Evolutionary conservation across 371 early-diverging fungal genomes (phyloP).

Genomic region (Circinella minor): DNA sequence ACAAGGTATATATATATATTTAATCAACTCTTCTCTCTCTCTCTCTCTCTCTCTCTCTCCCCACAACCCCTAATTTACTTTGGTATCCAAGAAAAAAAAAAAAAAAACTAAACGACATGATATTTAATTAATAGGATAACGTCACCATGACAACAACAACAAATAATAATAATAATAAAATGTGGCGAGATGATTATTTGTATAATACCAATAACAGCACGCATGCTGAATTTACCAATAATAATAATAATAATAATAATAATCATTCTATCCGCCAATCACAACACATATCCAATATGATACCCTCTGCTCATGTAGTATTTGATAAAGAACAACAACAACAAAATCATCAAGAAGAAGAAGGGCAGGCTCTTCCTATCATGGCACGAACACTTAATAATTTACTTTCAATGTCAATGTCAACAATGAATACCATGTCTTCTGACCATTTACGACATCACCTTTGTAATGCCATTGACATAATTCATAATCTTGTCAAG

Average conservation of each 20-base stretch:
- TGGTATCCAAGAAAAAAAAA: neutral
- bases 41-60: no score
- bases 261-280: no score
- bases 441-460: conserved; percentile 22
- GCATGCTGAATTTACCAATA: no score
- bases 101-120: neutral
- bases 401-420: conserved; percentile 1
- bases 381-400: neutral
- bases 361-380: conserved; percentile 1
- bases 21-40: no score
- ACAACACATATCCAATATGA: no score
- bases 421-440: conserved; percentile 21
- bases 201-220: neutral
- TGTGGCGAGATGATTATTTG: neutral
- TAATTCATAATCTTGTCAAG: conserved; percentile 25
- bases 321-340: neutral
- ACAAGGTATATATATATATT: neutral
- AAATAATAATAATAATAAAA: neutral
- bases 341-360: neutral
- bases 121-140: neutral
- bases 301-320: neutral
- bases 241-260: no score
- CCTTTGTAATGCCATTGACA: conserved; percentile 27
- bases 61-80: neutral
- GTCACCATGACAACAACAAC: neutral